Conservation (phyloP, 345 rosid species). For the Rubroshorea leprosula region DNA sequence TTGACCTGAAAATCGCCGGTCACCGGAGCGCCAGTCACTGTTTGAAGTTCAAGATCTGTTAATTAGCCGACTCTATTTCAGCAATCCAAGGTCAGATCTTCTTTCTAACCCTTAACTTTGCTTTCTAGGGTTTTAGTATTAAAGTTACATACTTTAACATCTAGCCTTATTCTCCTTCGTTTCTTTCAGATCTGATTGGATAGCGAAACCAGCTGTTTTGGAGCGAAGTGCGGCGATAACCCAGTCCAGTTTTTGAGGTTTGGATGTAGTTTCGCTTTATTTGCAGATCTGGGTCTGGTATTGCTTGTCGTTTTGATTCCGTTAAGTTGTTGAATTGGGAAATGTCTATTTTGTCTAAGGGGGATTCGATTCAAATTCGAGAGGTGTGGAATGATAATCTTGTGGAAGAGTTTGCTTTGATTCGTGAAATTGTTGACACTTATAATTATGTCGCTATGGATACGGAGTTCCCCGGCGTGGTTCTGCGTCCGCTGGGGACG, state of each 20-base stretch:
- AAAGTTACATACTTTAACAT: neutral
- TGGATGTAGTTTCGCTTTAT: conserved; percentile 28
- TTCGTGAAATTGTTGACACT: conserved; percentile 69
- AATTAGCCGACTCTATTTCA: conserved; percentile 15
- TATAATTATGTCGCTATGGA: conserved; percentile 72
- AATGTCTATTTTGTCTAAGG: conserved; percentile 54
- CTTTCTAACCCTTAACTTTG: neutral
- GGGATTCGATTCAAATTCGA: conserved; percentile 61
- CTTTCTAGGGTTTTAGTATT: conserved; percentile 1
- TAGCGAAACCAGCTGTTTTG: neutral
- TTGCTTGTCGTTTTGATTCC: neutral
- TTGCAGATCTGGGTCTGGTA: conserved; percentile 43
- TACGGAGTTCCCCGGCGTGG: conserved; percentile 93
- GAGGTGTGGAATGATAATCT: conserved; percentile 89
- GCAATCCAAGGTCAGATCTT: conserved; percentile 39
- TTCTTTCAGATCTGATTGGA: conserved; percentile 5
- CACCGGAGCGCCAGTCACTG: neutral
- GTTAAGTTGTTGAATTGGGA: conserved; percentile 14
- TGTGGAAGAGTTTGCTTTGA: conserved; percentile 65
- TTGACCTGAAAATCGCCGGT: conserved; percentile 23
- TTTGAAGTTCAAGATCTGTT: conserved; percentile 29
- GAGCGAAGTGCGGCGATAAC: neutral
- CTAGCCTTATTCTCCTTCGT: neutral
- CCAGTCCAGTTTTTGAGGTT: conserved; percentile 10
- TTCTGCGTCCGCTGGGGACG: conserved; percentile 64